These are phyloP conservation scores for Fusarium sp. DNA, from an alignment of 2,329 filamentous ascomycete genomes.

Conservation along the genomic window DNA sequence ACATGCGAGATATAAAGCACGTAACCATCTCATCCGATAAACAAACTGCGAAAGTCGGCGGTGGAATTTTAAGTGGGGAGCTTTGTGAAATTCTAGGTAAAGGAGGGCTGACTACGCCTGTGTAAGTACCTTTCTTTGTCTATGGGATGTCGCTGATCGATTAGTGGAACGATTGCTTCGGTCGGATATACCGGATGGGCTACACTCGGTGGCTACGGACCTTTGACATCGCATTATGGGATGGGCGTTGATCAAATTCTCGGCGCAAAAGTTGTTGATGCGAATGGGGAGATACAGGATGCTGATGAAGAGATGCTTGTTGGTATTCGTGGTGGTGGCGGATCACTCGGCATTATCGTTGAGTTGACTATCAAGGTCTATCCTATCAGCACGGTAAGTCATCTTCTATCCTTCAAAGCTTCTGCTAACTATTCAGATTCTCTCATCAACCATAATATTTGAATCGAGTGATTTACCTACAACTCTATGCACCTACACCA, in stretches of 20 bases:
- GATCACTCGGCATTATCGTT: slow-evolving; percentile 7
- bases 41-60: not conserved
- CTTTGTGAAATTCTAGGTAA: not conserved
- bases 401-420: fast-evolving
- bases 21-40: not conserved
- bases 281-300: not conserved
- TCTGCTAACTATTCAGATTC: not conserved
- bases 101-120: not conserved
- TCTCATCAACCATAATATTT: not conserved
- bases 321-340: slow-evolving; percentile 18
- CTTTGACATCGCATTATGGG: not conserved
- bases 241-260: slow-evolving; percentile 24
- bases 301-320: slow-evolving; percentile 7
- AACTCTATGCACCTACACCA: not conserved
- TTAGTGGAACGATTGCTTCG: not conserved
- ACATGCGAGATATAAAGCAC: slow-evolving; percentile 31
- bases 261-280: not conserved
- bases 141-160: not conserved
- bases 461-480: not conserved
- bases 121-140: not conserved
- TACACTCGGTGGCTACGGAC: slow-evolving; percentile 17
- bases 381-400: not conserved
- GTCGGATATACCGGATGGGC: slow-evolving; percentile 33
- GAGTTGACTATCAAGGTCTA: slow-evolving; percentile 9
- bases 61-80: not conserved